Evolutionary conservation across 1,139 yeast genomes (phyloP).

Genomic region (Pneumocystis sp.): DNA sequence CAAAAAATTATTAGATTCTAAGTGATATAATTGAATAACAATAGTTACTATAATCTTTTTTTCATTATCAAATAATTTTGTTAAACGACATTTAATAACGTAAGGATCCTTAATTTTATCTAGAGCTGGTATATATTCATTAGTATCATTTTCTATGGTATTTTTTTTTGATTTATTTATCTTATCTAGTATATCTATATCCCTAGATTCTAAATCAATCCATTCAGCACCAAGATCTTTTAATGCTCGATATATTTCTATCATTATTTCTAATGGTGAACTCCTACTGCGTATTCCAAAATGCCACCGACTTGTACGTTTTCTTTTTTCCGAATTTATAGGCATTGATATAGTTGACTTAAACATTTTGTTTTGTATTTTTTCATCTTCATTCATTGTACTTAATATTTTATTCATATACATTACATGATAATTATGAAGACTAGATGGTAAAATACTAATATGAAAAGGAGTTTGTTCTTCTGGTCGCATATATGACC

Average conservation of each 20-base stretch:
- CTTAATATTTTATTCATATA: not conserved
- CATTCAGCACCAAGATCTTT: slow-evolving; percentile 93
- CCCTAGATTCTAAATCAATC: slow-evolving; percentile 32
- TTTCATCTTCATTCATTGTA: not conserved
- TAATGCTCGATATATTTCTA: slow-evolving; percentile 88
- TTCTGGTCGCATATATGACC: not conserved
- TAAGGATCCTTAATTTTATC: slow-evolving; percentile 76
- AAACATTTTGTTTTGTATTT: not conserved
- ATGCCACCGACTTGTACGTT: slow-evolving; percentile 70
- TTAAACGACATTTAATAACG: slow-evolving; percentile 97
- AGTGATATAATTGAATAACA: slow-evolving; percentile 90
- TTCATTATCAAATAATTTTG: slow-evolving; percentile 39
- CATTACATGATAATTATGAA: not conserved
- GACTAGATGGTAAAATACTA: not conserved
- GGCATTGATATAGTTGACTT: not conserved
- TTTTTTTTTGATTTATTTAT: not conserved
- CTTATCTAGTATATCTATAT: slow-evolving; percentile 3
- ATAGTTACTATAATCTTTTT: slow-evolving; percentile 52
- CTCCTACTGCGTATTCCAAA: slow-evolving; percentile 94
- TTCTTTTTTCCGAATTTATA: slow-evolving; percentile 7
- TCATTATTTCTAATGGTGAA: slow-evolving; percentile 96
- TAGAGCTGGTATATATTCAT: not conserved
- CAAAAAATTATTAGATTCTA: slow-evolving; percentile 86
- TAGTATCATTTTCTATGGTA: not conserved
- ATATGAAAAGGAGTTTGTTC: not conserved